A percentile compares a stretch with the other conserved stretches of the same genome.
phyloP scores from a whole-genome alignment of 352 stramenopile species.

The Pythium dissotocum region DNA sequence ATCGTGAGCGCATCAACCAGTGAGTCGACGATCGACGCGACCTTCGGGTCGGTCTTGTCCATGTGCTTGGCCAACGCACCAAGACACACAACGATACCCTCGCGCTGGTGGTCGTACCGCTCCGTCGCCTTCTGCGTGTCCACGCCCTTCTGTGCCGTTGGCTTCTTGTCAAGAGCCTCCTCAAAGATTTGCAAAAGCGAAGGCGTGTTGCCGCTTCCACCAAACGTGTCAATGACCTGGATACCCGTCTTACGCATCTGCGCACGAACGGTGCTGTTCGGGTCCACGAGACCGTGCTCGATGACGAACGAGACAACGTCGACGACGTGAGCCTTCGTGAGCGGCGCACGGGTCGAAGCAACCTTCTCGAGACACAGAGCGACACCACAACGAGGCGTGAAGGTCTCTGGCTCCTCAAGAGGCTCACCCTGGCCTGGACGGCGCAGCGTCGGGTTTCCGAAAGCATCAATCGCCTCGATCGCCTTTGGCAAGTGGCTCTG shows the following conservation, averaged over 20 bases:
- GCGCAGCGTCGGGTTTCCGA: conserved; percentile 72
- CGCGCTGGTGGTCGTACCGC: conserved; percentile 87
- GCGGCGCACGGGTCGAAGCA: conserved; percentile 35
- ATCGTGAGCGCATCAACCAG: conserved; percentile 89
- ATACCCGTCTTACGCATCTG: conserved; percentile 88
- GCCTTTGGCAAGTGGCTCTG: conserved; percentile 53
- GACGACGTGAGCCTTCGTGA: conserved; percentile 66
- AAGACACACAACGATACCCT: conserved; percentile 90
- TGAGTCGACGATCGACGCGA: conserved; percentile 85
- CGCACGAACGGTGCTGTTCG: conserved; percentile 66
- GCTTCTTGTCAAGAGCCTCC: conserved; percentile 65
- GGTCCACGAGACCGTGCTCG: conserved; percentile 71
- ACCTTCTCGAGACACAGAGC: conserved; percentile 78
- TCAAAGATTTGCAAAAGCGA: conserved; percentile 77
- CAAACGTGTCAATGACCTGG: conserved; percentile 71
- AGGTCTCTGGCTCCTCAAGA: conserved; percentile 56
- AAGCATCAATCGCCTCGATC: conserved; percentile 60
- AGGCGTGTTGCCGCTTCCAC: conserved; percentile 62
- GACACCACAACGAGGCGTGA: conserved; percentile 73
- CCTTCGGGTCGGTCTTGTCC: conserved; percentile 85
- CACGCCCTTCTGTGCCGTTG: conserved; percentile 45
- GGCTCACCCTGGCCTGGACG: conserved; percentile 51
- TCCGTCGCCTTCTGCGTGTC: conserved; percentile 39
- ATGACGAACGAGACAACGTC: conserved; percentile 80
- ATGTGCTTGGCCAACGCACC: conserved; percentile 91